phyloP scores from a whole-genome alignment of 106 monocot species.

The Dioscorea zingiberensis region DNA sequence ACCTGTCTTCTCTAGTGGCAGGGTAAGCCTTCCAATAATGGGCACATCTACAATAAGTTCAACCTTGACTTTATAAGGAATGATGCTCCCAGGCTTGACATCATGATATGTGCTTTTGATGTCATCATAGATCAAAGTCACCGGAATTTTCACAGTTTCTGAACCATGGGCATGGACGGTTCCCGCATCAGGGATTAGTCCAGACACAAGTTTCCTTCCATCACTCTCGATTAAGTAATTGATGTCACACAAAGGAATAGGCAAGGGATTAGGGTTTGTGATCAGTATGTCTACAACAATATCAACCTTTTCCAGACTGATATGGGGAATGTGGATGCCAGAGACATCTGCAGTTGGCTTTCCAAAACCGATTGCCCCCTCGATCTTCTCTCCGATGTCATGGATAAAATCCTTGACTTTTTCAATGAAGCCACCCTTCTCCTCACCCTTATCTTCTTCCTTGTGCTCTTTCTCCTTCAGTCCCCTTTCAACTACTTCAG shows the following conservation, averaged over 20 bases:
- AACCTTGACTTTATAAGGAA: slow-evolving; percentile 55
- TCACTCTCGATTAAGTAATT: slow-evolving; percentile 40
- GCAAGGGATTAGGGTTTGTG: slow-evolving; percentile 42
- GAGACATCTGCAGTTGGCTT: slow-evolving; percentile 45
- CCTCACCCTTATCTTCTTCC: slow-evolving; percentile 22
- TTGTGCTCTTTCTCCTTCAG: slow-evolving; percentile 11
- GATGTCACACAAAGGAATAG: slow-evolving; percentile 45
- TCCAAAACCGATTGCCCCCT: slow-evolving; percentile 43
- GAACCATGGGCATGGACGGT: slow-evolving; percentile 48
- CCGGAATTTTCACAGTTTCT: slow-evolving; percentile 41
- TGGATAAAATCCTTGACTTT: slow-evolving; percentile 52
- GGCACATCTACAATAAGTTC: slow-evolving; percentile 67
- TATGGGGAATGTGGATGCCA: slow-evolving; percentile 29
- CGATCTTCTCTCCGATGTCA: slow-evolving; percentile 53
- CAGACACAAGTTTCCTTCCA: slow-evolving; percentile 41
- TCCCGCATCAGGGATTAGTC: slow-evolving; percentile 46
- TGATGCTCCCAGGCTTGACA: slow-evolving; percentile 60
- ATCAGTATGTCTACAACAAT: slow-evolving; percentile 39
- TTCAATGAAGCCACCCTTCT: slow-evolving; percentile 30
- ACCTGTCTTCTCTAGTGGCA: slow-evolving; percentile 58
- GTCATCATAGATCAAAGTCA: slow-evolving; percentile 37
- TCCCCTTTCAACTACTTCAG: slow-evolving; percentile 24
- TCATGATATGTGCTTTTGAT: slow-evolving; percentile 31
- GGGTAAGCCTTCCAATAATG: slow-evolving; percentile 48
- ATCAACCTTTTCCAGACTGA: slow-evolving; percentile 27